Base-by-base conservation (phyloP, 441 rosid genomes). In the Euphorbia schlechtendalii region DNA sequence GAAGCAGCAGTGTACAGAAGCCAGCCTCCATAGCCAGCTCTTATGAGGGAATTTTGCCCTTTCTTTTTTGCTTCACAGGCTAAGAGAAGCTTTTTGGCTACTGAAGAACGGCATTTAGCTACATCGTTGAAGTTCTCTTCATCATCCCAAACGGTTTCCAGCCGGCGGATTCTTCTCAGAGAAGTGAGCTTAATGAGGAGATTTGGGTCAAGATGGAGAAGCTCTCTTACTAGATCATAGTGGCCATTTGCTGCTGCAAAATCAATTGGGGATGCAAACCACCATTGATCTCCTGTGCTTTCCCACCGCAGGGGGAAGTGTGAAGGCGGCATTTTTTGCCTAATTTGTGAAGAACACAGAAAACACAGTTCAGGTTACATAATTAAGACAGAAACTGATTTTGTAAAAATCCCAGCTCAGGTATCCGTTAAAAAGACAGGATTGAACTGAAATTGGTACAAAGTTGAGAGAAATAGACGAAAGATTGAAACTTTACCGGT, bases 11-110 rank as follows among this genome's bases (percentile, higher is more conserved):
- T 90, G 81, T 94, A 94, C 20, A 94, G 63, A 3, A 94, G 76
- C 99, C 99, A 94, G 3, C 99, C 99, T 1, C 99, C 99, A 72
- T 94, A 90, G 0, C 99, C 96, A 22, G 96, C 93, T 74, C 96
- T 79, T 45, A 94, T 78, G 25, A 94, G 85, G 4, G 89, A 76
- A 60, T 90, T 90, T 45, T 70, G 71, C 45, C 89, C 80, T n/a
- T n/a, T n/a, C 52, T 59, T 66, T 53, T 75, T 72, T 18, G 65
- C 72, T 70, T 93, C 82, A 34, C 83, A 74, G 36, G 82, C 84
- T 4, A 64, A 72, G 15, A 89, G 69, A 18, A 94, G 83, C 57
- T 76, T 81, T 43, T 76, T 80, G 24, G 99, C 92, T 22, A 90
- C 96, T 11, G 55, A 32, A 71, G 92, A 76, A n/a, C 99, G 92